Base-by-base conservation (phyloP, 495 filamentous ascomycete genomes). In the Penicillium canariense region DNA sequence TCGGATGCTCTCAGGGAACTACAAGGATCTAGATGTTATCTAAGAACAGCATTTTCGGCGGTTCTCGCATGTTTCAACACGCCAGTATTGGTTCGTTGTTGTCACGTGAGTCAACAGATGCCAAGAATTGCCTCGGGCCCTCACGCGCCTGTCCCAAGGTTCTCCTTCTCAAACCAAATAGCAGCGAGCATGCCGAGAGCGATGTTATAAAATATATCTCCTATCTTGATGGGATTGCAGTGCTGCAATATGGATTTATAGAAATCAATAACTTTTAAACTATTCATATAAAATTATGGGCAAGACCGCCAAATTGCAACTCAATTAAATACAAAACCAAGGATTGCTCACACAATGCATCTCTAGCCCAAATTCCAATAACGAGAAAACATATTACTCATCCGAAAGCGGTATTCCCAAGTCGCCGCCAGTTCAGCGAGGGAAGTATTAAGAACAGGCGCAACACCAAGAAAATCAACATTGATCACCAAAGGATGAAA, bases 341-440 rank as follows among this genome's bases (percentile, higher is more conserved):
- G 15, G 23, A 48, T 55, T 48, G 35, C 51, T 52, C 36, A 50
- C 38, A 42, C 39, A 34, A 56, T 53, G 58, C 51, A 55, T 49
- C 51, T 55, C 42, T 42, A 55, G 39, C 20, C 51, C 26, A 50
- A 25, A 54, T 50, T 40, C 47, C 42, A 54, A 58, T 54, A 23
- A 38, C 43, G 42, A 44, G 31, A 15, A 34, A 14, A 23, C 50
- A 57, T 10, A 54, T 25, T 32, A 34, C 20, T n/a, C 11, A 58
- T 35, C 38, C 36, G 45, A 54, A 49, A 49, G 22, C 18, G 31
- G 43, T 26, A 34, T 30, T 27, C 27, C 36, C 2, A 17, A 43
- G n/a, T 26, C 22, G 39, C 22, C 42, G 15, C 32, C 44, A 22
- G 35, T 58, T 22, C 34, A 20, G 38, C 31, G 38, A 27, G 34